Evolutionary conservation across 2,329 filamentous ascomycete genomes (phyloP).

Genomic region (Ceratocystis cacaofunesta): DNA sequence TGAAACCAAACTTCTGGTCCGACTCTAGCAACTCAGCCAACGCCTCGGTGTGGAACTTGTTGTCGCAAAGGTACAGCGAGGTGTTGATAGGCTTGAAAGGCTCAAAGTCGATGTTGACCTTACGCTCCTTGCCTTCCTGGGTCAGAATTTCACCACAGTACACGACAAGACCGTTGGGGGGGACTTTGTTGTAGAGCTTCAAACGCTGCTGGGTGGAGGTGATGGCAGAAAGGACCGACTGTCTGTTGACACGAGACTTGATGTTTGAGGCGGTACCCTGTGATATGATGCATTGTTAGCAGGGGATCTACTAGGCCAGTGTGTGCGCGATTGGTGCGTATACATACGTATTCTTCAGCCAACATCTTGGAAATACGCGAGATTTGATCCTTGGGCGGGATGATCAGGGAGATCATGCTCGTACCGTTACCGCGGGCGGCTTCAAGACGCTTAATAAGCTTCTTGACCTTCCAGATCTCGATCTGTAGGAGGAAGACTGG

Average conservation of each 20-base stretch:
- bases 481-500: constrained; percentile 32
- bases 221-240: constrained; percentile 94
- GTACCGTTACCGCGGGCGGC: constrained; percentile 96
- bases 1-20: constrained; percentile 98
- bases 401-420: constrained; percentile 98
- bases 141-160: constrained; percentile 99
- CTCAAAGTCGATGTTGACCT: constrained; percentile 99
- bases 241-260: constrained; percentile 97
- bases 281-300: not conserved
- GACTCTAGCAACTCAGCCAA: constrained; percentile 94
- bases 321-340: not conserved
- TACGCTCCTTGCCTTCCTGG: constrained; percentile 93
- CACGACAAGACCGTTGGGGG: constrained; percentile 90
- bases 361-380: constrained; percentile 97
- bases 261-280: constrained; percentile 98
- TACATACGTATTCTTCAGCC: constrained; percentile 94
- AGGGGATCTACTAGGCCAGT: not conserved
- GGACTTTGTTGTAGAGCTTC: constrained; percentile 98
- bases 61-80: constrained; percentile 97
- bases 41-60: constrained; percentile 98
- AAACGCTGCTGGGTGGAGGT: constrained; percentile 98
- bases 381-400: constrained; percentile 96
- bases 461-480: constrained; percentile 96
- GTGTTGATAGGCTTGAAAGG: constrained; percentile 99
- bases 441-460: constrained; percentile 97